phyloP scores from a whole-genome alignment of 805 yeast genomes.

The Kazachstania martiniae region DNA sequence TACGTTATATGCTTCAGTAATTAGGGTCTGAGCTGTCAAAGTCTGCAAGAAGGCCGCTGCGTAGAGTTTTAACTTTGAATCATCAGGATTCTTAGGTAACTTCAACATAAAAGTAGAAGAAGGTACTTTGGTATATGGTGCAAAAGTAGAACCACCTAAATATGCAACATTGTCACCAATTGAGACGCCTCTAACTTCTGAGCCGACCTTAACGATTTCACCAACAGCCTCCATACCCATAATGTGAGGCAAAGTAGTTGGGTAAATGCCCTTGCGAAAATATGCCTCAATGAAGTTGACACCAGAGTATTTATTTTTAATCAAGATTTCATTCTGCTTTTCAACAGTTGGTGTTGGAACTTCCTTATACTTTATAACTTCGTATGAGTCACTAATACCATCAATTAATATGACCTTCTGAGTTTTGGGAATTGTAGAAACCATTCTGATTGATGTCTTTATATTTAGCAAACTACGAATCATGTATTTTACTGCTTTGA shows the following conservation, averaged over 20 bases:
- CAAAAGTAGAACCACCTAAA: slow-evolving; percentile 43
- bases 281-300: slow-evolving; percentile 75
- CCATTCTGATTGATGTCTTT: neutral
- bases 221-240: slow-evolving; percentile 74
- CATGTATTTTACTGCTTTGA: too few species aligned
- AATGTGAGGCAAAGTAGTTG: slow-evolving; percentile 45
- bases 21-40: slow-evolving; percentile 66
- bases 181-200: slow-evolving; percentile 38
- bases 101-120: slow-evolving; percentile 31
- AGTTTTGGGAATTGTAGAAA: slow-evolving; percentile 35
- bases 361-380: slow-evolving; percentile 48
- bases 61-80: slow-evolving; percentile 40
- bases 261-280: slow-evolving; percentile 72
- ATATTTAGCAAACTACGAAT: neutral
- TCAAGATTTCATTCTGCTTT: slow-evolving; percentile 44
- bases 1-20: slow-evolving; percentile 54
- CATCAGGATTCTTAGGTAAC: slow-evolving; percentile 38
- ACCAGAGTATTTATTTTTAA: slow-evolving; percentile 71
- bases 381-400: slow-evolving; percentile 43
- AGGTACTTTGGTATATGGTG: slow-evolving; percentile 55
- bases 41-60: slow-evolving; percentile 64
- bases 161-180: slow-evolving; percentile 69
- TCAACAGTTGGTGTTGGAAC: slow-evolving; percentile 46
- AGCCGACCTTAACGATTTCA: slow-evolving; percentile 53
- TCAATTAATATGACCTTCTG: slow-evolving; percentile 48